A percentile compares a stretch with the other conserved stretches of the same genome.
Conservation (phyloP, 2,329 filamentous ascomycete species). For the Xylariaceae sp. region DNA sequence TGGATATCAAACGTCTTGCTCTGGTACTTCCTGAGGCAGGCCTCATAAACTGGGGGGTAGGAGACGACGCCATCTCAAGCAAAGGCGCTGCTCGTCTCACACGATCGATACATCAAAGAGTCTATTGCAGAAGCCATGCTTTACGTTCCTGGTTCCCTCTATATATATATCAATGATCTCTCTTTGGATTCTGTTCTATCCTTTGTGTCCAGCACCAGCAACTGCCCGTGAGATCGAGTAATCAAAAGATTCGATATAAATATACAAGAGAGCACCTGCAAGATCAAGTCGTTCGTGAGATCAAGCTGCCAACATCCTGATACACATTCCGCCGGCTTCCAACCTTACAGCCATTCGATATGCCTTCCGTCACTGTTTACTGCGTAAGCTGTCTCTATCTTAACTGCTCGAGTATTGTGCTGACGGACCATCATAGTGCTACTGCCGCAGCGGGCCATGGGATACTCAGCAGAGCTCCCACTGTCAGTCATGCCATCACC, state of each 20-base stretch:
- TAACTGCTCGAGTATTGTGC: background rate
- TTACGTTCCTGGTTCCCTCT: background rate
- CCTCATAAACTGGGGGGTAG: too few relatives aligned
- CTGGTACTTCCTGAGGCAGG: too few relatives aligned
- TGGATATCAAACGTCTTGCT: too few relatives aligned
- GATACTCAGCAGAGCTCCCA: background rate
- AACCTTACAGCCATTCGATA: background rate
- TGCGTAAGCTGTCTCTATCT: background rate
- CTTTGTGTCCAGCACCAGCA: background rate
- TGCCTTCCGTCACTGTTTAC: constrained; percentile 1
- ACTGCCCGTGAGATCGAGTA: background rate
- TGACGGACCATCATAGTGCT: constrained; percentile 7
- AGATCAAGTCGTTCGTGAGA: background rate
- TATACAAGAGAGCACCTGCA: background rate
- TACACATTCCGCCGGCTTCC: background rate
- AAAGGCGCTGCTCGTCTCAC: too few relatives aligned
- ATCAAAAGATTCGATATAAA: too few relatives aligned
- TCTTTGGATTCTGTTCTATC: background rate
- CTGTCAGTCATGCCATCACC: constrained; percentile 3
- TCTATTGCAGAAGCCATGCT: too few relatives aligned
- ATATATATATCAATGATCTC: background rate
- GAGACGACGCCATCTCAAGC: too few relatives aligned
- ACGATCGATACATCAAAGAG: too few relatives aligned
- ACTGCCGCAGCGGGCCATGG: constrained; percentile 6
- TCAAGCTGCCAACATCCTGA: background rate